A percentile compares a stretch with the other conserved stretches of the same genome.
phyloP scores from a whole-genome alignment of 345 rosid species.

The Eutrema japonicum region DNA sequence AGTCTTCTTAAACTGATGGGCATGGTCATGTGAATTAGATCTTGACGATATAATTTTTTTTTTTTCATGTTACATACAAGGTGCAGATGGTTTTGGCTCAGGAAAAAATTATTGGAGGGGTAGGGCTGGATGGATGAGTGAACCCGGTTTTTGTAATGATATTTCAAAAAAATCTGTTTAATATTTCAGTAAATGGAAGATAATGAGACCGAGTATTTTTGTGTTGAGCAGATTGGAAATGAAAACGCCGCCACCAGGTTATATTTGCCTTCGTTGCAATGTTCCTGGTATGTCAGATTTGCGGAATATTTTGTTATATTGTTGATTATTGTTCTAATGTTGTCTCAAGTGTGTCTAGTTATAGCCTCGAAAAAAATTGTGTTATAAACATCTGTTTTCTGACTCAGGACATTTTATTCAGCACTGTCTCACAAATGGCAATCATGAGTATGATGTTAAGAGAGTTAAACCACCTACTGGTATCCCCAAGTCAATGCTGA shows the following conservation, averaged over 20 bases:
- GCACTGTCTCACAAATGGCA: slow-evolving; percentile 98
- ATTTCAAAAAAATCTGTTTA: background rate
- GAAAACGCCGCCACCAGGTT: slow-evolving; percentile 96
- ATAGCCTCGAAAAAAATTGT: background rate
- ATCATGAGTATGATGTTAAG: slow-evolving; percentile 84
- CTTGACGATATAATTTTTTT: background rate
- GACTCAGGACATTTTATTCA: slow-evolving; percentile 92
- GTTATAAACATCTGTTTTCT: background rate
- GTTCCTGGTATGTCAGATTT: slow-evolving; percentile 72
- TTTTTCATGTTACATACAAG: slow-evolving; percentile 62
- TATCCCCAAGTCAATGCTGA: slow-evolving; percentile 96
- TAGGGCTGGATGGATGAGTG: slow-evolving; percentile 85
- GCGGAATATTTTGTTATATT: background rate
- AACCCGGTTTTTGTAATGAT: slow-evolving; percentile 90
- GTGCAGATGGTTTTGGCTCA: slow-evolving; percentile 75
- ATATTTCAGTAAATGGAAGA: too few relatives aligned
- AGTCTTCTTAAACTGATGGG: too few relatives aligned
- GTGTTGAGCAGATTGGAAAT: slow-evolving; percentile 68
- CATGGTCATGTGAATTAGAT: too few relatives aligned
- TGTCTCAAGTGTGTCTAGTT: background rate
- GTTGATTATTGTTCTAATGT: too few relatives aligned
- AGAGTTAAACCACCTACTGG: slow-evolving; percentile 97
- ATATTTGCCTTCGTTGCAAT: slow-evolving; percentile 92
- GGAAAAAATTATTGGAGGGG: slow-evolving; percentile 98
- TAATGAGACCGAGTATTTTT: slow-evolving; percentile 27